A percentile compares a stretch with the other conserved stretches of the same genome.
Conservation (phyloP, 352 stramenopile genomes). For the Achlya hypogyna region DNA sequence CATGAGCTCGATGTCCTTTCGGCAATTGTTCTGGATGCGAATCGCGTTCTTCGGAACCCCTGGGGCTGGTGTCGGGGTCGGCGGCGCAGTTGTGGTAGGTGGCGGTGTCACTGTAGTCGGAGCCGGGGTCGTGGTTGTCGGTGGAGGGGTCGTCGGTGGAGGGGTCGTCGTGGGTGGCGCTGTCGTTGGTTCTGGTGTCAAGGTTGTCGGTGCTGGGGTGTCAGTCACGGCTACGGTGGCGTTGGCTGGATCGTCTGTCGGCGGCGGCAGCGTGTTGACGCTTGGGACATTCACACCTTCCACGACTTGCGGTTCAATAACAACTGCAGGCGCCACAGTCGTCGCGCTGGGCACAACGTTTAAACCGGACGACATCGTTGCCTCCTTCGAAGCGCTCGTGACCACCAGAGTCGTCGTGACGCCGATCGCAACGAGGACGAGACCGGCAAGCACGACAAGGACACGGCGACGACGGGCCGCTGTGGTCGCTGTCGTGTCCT, state of each 20-base stretch:
- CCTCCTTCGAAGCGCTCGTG: background rate
- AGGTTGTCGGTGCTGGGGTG: background rate
- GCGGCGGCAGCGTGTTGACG: background rate
- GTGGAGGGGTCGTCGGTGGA: background rate
- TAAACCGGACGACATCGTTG: background rate
- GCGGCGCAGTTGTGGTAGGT: background rate
- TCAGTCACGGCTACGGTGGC: no score
- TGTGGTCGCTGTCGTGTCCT: background rate
- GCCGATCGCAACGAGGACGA: background rate
- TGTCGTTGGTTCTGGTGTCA: no score
- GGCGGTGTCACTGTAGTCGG: background rate
- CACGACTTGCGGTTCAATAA: background rate
- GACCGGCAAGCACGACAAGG: background rate
- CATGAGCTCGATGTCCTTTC: background rate
- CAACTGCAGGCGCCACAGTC: background rate
- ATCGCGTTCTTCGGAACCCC: background rate
- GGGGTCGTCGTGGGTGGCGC: no score
- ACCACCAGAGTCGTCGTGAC: background rate
- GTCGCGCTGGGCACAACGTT: background rate
- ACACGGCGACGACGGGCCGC: background rate
- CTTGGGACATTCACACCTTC: background rate
- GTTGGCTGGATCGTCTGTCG: background rate
- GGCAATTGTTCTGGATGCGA: background rate
- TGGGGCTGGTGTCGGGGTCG: background rate
- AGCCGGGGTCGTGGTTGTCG: background rate